Base-by-base conservation (phyloP, 2,329 filamentous ascomycete species). In the Emmonsia crescens region DNA sequence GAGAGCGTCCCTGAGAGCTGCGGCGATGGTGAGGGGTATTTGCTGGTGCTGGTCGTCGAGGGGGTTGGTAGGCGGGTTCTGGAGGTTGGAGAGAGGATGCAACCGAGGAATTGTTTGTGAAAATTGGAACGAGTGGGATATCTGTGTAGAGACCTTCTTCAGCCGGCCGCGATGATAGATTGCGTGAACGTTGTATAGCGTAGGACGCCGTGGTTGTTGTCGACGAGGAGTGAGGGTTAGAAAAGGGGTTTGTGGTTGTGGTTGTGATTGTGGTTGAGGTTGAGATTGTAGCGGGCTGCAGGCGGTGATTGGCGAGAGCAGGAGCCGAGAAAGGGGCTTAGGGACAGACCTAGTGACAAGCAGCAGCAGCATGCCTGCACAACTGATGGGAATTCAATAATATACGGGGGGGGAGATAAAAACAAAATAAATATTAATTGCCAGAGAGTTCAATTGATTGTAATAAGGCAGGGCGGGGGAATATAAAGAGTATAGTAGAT, bases 111-210 rank as follows among this genome's bases (percentile, higher is more conserved):
- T 48, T 62, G 64, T 61, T 61, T 60, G 58, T 62, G 62, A 64
- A 55, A 51, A 64, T 64, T 21, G 65, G 65, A 46, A 63, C 60
- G 49, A 66, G 62, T 19, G 64, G 65, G 48, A 67, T 64, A 31
- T 66, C 63, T 21, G 65, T 62, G 62, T 69, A 66, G 38, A 68
- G 66, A 59, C 64, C 65, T 60, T 71, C 69, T 75, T 76, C 68
- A 71, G 70, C 66, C 74, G 72, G 66, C 71, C 73, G 66, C 73
- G 75, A 67, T 73, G 75, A 71, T 72, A 74, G 46, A 63, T 68
- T 52, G 62, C 61, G 66, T 64, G 65, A 55, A 65, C 65, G 61
- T 38, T 61, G 64, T 57, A 64, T 52, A 59, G 62, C 62, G 58
- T 66, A 66, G 59, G 69, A 67, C 60, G 70, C 66, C 69, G 70